Conservation (phyloP, 257 asterid species). For the Forsythia viridissima region DNA sequence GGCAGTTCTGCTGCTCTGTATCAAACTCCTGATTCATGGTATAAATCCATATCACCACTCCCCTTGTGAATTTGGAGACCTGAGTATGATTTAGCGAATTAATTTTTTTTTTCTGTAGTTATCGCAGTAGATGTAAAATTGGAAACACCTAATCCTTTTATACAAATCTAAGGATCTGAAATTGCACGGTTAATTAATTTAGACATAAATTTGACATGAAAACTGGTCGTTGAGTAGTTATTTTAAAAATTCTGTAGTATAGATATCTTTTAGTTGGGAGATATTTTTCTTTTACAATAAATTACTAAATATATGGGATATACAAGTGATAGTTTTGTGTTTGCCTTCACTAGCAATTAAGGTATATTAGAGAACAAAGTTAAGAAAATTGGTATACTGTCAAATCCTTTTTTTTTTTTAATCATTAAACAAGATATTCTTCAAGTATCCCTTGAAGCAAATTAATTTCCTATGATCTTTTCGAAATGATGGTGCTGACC, state of each 20-base stretch:
- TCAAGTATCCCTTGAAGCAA: not conserved
- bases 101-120: not conserved
- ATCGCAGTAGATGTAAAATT: not conserved
- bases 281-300: not conserved
- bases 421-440: not conserved
- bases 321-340: not conserved
- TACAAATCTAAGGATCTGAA: not conserved
- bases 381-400: not conserved
- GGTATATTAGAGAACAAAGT: not conserved
- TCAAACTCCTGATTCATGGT: conserved; percentile 92
- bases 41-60: conserved; percentile 18
- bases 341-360: not conserved
- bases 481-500: not conserved
- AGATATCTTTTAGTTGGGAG: not conserved
- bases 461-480: not conserved
- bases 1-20: conserved; percentile 80
- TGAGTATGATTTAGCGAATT: not conserved
- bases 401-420: not conserved
- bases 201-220: not conserved
- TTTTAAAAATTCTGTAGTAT: conserved; percentile 2
- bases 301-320: not conserved
- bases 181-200: not conserved
- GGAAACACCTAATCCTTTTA: not conserved
- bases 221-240: not conserved
- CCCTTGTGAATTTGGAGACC: not conserved